phyloP scores from a whole-genome alignment of 148 eudicot species.

The Diospyros lotus region DNA sequence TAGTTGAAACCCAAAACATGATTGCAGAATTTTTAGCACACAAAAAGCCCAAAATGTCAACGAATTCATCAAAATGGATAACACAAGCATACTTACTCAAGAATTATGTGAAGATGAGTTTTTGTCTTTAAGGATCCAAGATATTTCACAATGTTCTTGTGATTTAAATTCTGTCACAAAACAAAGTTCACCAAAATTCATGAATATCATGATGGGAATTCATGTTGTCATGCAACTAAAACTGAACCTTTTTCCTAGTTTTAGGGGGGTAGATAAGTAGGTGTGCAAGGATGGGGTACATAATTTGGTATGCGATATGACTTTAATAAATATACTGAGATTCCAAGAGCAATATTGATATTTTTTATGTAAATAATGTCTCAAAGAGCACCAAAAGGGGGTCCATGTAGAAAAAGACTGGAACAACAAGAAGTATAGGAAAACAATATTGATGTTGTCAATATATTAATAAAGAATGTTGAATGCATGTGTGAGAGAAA shows the following conservation, averaged over 20 bases:
- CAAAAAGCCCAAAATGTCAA: background rate
- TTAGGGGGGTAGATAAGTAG: background rate
- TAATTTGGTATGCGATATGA: no score
- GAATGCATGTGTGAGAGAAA: no score
- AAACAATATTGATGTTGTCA: no score
- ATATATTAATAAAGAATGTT: no score
- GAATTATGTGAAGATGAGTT: conserved; percentile 94
- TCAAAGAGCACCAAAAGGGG: no score
- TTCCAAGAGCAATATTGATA: background rate
- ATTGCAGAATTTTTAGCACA: conserved; percentile 2
- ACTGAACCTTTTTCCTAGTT: background rate
- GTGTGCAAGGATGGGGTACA: background rate
- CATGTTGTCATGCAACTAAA: background rate
- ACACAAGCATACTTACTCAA: conserved; percentile 61
- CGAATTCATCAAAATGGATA: conserved; percentile 10
- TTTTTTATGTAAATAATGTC: background rate
- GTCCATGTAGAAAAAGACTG: no score
- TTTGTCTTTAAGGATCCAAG: conserved; percentile 94
- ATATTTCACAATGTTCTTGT: conserved; percentile 97
- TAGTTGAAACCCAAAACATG: conserved; percentile 12
- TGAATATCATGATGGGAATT: background rate
- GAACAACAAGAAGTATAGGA: no score
- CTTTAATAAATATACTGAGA: background rate
- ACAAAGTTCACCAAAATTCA: conserved; percentile 4
- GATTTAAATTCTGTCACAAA: conserved; percentile 81